Percentiles rank a stretch among this genome's conserved stretches.
phyloP scores from a whole-genome alignment of 306 rosid genomes.

The Vigna angularis region DNA sequence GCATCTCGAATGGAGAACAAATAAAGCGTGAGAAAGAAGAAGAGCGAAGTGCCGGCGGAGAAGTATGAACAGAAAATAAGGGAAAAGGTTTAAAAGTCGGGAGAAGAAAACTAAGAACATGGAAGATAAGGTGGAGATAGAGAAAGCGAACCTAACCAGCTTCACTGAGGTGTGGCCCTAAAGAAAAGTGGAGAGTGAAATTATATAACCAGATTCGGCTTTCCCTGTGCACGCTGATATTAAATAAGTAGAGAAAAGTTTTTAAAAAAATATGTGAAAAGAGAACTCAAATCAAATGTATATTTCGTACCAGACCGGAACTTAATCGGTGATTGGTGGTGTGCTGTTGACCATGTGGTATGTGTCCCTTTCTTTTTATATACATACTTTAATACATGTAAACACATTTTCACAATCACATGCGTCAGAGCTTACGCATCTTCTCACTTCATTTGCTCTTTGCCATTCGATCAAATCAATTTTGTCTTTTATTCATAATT shows the following conservation, averaged over 20 bases:
- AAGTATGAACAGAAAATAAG: background rate
- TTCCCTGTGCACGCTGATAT: background rate
- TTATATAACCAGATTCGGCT: background rate
- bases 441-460: too few relatives aligned
- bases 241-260: background rate
- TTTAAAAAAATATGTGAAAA: background rate
- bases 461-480: background rate
- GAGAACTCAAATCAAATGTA: background rate
- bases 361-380: background rate
- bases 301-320: background rate
- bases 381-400: background rate
- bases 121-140: slow-evolving; percentile 27
- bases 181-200: background rate
- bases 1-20: background rate
- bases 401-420: background rate
- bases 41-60: background rate
- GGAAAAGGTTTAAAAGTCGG: background rate
- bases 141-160: slow-evolving; percentile 5
- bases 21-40: background rate
- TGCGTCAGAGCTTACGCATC: slow-evolving; percentile 36
- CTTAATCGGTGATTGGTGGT: background rate
- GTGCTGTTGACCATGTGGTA: background rate
- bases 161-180: slow-evolving; percentile 10
- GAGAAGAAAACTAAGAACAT: background rate
- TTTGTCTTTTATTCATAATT: background rate